These are phyloP conservation scores for Globomyces pollinis-pini DNA, from an alignment of 192 early-diverging fungal genomes.

Conservation along the genomic window DNA sequence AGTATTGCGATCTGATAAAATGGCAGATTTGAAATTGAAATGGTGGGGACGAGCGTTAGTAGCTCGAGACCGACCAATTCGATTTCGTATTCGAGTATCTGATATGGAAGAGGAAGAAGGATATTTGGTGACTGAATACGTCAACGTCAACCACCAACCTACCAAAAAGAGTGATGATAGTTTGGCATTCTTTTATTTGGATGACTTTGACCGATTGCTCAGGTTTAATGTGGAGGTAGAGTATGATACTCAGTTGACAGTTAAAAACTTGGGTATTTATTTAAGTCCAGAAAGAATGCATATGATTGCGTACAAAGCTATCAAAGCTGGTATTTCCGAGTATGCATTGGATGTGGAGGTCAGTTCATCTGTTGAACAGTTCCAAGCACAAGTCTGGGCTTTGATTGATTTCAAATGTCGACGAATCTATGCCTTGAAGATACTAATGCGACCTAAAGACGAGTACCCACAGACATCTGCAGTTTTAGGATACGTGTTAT, in stretches of 20 bases:
- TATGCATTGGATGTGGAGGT: constrained; percentile 24
- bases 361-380: constrained; percentile 19
- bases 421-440: constrained; percentile 38
- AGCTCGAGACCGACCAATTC: constrained; percentile 34
- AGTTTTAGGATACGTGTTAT: constrained; percentile 25
- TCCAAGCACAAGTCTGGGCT: constrained; percentile 25
- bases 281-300: constrained; percentile 19
- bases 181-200: constrained; percentile 31
- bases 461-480: neutral
- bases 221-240: constrained; percentile 21
- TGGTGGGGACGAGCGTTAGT: constrained; percentile 38
- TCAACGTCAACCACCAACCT: constrained; percentile 21
- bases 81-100: constrained; percentile 29
- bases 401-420: constrained; percentile 34
- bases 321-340: constrained; percentile 8
- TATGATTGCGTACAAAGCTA: constrained; percentile 33
- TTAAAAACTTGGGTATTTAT: neutral
- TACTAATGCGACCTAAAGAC: constrained; percentile 10
- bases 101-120: constrained; percentile 33
- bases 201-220: constrained; percentile 16
- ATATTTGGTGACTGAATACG: constrained; percentile 30
- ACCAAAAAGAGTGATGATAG: constrained; percentile 21
- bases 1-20: constrained; percentile 24
- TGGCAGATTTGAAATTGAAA: constrained; percentile 16
- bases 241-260: neutral